Base-by-base conservation (phyloP, 164 flowering plant genomes). In the Liriodendron chinense region DNA sequence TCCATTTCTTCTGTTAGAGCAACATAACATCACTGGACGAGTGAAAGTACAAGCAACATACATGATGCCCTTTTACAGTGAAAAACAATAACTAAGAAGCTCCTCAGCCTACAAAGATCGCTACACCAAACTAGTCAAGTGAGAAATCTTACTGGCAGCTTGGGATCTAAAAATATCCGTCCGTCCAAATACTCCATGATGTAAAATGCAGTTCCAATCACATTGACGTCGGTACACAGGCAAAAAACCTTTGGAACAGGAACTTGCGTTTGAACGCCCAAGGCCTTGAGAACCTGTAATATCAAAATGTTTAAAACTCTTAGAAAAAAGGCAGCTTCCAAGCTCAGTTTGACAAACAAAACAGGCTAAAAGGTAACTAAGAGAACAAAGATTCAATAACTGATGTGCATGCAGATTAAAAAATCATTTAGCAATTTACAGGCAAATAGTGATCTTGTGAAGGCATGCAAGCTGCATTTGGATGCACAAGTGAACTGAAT, bases 181-280 rank as follows among this genome's bases (percentile, higher is more conserved):
- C 98, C 98, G 57, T 96, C 95, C 84, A 96, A 79, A 73, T 78
- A 96, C 85, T 96, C 97, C 99, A 94, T 96, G 70, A 96, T 85
- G 86, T 96, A 94, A 85, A 96, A 96, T 22, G 91, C 78, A 74
- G 99, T 90, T 78, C 98, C 98, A 75, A 94, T 90, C 14, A 94
- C 86, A 75, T 82, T 85, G 3, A 90, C 77, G 80, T 96, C 96
- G 24, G 83, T 87, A 80, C 98, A 96, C 78, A 94, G 77, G 77
- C 97, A 96, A 78, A 88, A 90, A 20, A 89, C 98, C 70, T 85
- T 90, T 22, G 98, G 98, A 78, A 96, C 97, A 7, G 99, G 96
- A 73, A 91, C 94, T 61, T 78, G 63, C 4, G 97, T 90, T 70
- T 89, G 86, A 70, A 73, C 71, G 67, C 94, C 91, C 78, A 96